Percentiles rank a stretch among this genome's conserved stretches.
Evolutionary conservation across 1,139 yeast genomes (phyloP).

Genomic region (Taphrina populina): DNA sequence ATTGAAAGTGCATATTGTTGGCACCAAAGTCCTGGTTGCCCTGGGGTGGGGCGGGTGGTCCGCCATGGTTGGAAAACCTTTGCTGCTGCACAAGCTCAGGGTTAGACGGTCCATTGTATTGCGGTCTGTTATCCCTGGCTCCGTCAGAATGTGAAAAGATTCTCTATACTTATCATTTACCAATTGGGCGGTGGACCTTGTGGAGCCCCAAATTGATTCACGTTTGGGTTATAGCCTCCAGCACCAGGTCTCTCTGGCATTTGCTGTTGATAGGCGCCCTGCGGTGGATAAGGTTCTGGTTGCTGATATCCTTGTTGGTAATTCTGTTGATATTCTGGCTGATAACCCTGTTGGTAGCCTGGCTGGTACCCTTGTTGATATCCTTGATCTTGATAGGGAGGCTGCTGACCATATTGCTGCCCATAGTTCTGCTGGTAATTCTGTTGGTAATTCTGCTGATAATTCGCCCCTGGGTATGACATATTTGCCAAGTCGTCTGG

Average conservation of each 20-base stretch:
- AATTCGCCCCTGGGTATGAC: slow-evolving; percentile 28
- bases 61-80: background rate
- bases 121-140: slow-evolving; percentile 19
- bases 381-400: background rate
- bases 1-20: slow-evolving; percentile 51
- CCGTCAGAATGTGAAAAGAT: background rate
- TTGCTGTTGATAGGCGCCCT: slow-evolving; percentile 20
- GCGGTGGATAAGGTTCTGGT: slow-evolving; percentile 6
- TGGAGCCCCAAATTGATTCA: slow-evolving; percentile 21
- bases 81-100: slow-evolving; percentile 16
- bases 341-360: slow-evolving; percentile 7
- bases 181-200: slow-evolving; percentile 33
- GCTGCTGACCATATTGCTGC: slow-evolving; percentile 7
- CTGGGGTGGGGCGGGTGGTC: background rate
- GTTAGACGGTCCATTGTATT: slow-evolving; percentile 15
- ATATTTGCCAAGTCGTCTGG: too few relatives aligned
- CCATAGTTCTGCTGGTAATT: slow-evolving; percentile 5
- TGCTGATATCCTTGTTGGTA: slow-evolving; percentile 10
- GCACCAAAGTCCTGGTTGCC: slow-evolving; percentile 25
- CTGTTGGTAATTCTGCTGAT: slow-evolving; percentile 16
- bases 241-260: slow-evolving; percentile 16
- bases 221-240: slow-evolving; percentile 30
- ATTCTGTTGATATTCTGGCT: slow-evolving; percentile 8
- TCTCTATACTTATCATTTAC: slow-evolving; percentile 5
- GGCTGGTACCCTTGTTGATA: slow-evolving; percentile 2